Evolutionary conservation across 2,329 filamentous ascomycete species (phyloP).

Genomic region (Aspergillus texensis): DNA sequence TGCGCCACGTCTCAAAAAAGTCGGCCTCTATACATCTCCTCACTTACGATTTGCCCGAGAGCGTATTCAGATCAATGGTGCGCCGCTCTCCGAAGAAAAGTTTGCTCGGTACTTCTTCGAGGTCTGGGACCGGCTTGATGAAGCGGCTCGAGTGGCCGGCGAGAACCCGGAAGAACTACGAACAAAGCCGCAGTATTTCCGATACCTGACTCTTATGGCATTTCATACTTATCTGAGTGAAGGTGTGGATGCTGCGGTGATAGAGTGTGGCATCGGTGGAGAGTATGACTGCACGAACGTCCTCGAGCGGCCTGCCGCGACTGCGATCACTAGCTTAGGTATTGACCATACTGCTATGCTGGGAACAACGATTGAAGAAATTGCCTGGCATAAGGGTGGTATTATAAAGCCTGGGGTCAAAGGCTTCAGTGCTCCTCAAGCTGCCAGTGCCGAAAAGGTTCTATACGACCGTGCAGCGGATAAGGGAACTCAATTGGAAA

Average conservation of each 20-base stretch:
- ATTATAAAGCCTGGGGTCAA: conserved; percentile 72
- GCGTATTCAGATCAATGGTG: conserved; percentile 78
- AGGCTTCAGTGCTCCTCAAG: conserved; percentile 66
- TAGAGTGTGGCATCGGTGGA: conserved; percentile 93
- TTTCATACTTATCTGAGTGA: conserved; percentile 79
- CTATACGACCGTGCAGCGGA: conserved; percentile 59
- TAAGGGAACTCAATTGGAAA: conserved; percentile 50
- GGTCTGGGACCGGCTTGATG: conserved; percentile 71
- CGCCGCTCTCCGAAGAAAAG: conserved; percentile 65
- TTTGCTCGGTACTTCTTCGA: conserved; percentile 83
- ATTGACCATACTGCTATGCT: conserved; percentile 84
- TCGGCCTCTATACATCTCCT: conserved; percentile 84
- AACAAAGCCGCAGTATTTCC: conserved; percentile 87
- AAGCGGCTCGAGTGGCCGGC: conserved; percentile 55
- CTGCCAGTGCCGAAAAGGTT: conserved; percentile 57
- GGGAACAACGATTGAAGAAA: conserved; percentile 75
- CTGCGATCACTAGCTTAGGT: conserved; percentile 77
- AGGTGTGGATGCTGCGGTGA: conserved; percentile 74
- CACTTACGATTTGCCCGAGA: conserved; percentile 83
- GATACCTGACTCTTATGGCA: conserved; percentile 85
- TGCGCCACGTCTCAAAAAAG: conserved; percentile 49
- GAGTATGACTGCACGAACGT: conserved; percentile 94
- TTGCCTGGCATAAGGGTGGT: conserved; percentile 90
- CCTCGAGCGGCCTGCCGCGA: conserved; percentile 68
- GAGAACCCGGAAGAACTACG: conserved; percentile 52